These are phyloP conservation scores for Neopestalotiopsis rosae DNA, from an alignment of 2,329 filamentous ascomycete genomes.

Conservation along the genomic window DNA sequence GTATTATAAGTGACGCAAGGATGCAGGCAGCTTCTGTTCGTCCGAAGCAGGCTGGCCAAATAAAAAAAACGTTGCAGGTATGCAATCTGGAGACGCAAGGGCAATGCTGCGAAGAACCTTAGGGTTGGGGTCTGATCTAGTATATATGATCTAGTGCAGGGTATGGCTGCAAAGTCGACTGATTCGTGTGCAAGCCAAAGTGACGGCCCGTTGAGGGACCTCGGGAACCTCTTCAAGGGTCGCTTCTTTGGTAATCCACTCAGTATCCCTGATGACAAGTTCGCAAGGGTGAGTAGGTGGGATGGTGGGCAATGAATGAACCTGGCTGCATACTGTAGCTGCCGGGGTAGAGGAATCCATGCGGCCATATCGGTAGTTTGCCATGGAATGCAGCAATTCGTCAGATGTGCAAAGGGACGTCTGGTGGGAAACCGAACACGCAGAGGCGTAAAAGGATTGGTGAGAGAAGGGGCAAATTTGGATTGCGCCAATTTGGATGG, in stretches of 20 bases:
- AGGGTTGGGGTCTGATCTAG: conserved; percentile 4
- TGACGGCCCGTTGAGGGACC: conserved; percentile 13
- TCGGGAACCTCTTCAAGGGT: conserved; percentile 13
- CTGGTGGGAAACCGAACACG: background rate
- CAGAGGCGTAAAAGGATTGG: background rate
- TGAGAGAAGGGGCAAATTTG: background rate
- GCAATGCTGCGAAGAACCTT: background rate
- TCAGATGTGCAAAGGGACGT: background rate
- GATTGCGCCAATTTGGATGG: background rate
- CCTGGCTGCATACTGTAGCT: conserved; percentile 10
- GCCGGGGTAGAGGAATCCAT: conserved; percentile 10
- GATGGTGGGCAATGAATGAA: conserved; percentile 1
- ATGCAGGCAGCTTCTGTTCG: conserved; percentile 4
- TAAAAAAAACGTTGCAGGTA: too few species aligned
- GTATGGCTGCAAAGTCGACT: background rate
- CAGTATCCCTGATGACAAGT: background rate
- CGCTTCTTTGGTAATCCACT: conserved; percentile 16
- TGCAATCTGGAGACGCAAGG: conserved; percentile 4
- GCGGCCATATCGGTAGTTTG: background rate
- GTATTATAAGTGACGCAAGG: conserved; percentile 5
- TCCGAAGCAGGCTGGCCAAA: background rate
- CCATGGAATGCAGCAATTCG: background rate
- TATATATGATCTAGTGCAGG: conserved; percentile 10
- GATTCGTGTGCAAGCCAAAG: conserved; percentile 11
- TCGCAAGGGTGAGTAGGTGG: conserved; percentile 7